Conservation (phyloP, 495 filamentous ascomycete species). For the Aspergillus affinis region DNA sequence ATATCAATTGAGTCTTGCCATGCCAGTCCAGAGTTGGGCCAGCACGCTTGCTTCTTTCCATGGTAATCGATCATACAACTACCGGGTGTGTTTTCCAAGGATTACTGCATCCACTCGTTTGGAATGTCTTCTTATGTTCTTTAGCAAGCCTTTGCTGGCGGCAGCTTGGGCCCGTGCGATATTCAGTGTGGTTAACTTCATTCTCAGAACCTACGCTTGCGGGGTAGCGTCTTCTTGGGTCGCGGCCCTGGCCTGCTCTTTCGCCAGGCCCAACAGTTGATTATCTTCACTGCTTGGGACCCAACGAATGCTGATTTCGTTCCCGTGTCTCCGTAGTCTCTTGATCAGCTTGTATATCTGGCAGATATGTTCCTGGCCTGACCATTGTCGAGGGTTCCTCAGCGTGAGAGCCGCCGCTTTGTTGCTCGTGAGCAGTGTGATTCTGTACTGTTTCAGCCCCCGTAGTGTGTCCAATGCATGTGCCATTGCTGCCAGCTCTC, state of each 20-base stretch:
- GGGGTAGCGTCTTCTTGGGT: conserved; percentile 15
- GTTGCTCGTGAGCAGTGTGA: conserved; percentile 23
- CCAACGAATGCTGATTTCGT: conserved; percentile 15
- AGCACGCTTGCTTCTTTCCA: conserved; percentile 27
- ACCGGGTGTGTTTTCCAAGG: conserved; percentile 29
- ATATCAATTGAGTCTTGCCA: too few relatives aligned
- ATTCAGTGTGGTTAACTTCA: conserved; percentile 5
- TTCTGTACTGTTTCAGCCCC: conserved; percentile 14
- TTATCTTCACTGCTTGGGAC: conserved; percentile 19
- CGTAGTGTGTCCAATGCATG: conserved; percentile 15
- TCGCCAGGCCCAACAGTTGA: conserved; percentile 24
- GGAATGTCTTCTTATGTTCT: conserved; percentile 24
- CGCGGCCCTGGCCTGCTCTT: conserved; percentile 23
- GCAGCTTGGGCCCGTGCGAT: conserved; percentile 18
- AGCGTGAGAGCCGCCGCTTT: conserved; percentile 22
- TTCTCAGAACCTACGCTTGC: conserved; percentile 11
- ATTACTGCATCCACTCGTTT: conserved; percentile 30
- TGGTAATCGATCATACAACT: conserved; percentile 31
- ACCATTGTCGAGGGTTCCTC: conserved; percentile 21
- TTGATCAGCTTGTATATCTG: conserved; percentile 21
- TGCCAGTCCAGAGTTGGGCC: too few relatives aligned
- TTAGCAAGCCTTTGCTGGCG: conserved; percentile 12
- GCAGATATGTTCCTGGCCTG: conserved; percentile 16
- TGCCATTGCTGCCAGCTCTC: conserved; percentile 21
- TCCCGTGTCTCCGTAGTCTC: conserved; percentile 20